Conservation (phyloP, 768 basidiomycete species). For the Lepiota brunneoincarnata region DNA sequence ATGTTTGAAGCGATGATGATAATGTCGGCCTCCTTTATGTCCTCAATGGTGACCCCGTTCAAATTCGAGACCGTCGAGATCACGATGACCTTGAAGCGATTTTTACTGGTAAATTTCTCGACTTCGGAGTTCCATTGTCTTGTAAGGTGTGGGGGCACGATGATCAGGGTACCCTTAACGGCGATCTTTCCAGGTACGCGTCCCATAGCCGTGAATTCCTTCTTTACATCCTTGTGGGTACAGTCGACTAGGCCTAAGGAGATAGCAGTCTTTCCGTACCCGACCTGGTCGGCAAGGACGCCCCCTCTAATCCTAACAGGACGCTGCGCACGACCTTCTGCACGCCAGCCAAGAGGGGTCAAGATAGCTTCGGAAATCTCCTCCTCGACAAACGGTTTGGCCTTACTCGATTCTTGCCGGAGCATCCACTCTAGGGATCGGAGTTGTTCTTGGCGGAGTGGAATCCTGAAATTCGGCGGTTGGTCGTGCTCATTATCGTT, state of each 20-base stretch:
- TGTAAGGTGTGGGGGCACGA: slow-evolving; percentile 89
- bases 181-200: slow-evolving; percentile 63
- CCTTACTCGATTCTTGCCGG: slow-evolving; percentile 61
- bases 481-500: slow-evolving; percentile 67
- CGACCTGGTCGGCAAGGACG: slow-evolving; percentile 93
- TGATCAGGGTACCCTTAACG: slow-evolving; percentile 76
- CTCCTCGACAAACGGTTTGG: slow-evolving; percentile 83
- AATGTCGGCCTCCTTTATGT: slow-evolving; percentile 80
- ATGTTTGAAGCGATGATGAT: slow-evolving; percentile 83
- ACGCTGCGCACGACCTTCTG: slow-evolving; percentile 86
- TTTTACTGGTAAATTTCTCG: slow-evolving; percentile 67
- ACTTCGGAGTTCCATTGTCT: slow-evolving; percentile 90
- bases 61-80: slow-evolving; percentile 69
- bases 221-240: slow-evolving; percentile 48
- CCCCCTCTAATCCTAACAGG: slow-evolving; percentile 79
- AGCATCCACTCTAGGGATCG: slow-evolving; percentile 95
- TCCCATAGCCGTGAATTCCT: slow-evolving; percentile 54
- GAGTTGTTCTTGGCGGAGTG: slow-evolving; percentile 80
- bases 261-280: slow-evolving; percentile 96
- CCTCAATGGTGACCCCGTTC: slow-evolving; percentile 69
- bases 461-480: slow-evolving; percentile 74
- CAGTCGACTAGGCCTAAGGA: slow-evolving; percentile 87
- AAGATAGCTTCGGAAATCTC: slow-evolving; percentile 91
- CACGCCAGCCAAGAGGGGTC: slow-evolving; percentile 87
- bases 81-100: slow-evolving; percentile 57